Conservation (phyloP, 1,284 basidiomycete genomes). For the Neotropicomus parvogracilis region DNA sequence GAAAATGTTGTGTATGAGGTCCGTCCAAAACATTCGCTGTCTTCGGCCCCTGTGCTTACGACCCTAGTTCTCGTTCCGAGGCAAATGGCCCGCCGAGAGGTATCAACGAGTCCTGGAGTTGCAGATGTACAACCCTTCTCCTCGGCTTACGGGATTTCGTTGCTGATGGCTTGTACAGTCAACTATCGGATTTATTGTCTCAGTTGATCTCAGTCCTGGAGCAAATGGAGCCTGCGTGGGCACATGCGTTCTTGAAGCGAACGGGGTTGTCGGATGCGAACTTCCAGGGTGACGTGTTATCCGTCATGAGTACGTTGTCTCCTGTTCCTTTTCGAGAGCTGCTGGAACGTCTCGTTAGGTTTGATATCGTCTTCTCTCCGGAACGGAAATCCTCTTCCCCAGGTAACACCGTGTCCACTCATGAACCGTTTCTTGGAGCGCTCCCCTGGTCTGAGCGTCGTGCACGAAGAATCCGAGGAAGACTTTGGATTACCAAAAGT, state of each 20-base stretch:
- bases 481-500: slow-evolving; percentile 65
- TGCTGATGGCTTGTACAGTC: slow-evolving; percentile 36
- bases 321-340: neutral
- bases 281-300: slow-evolving; percentile 81
- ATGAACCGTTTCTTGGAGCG: slow-evolving; percentile 70
- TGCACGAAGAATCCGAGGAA: slow-evolving; percentile 62
- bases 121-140: slow-evolving; percentile 49
- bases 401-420: slow-evolving; percentile 82
- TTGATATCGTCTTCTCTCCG: slow-evolving; percentile 70
- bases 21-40: slow-evolving; percentile 2
- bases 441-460: slow-evolving; percentile 59
- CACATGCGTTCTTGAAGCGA: slow-evolving; percentile 68
- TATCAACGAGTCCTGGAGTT: slow-evolving; percentile 64
- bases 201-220: slow-evolving; percentile 63
- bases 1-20: slow-evolving; percentile 68
- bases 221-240: slow-evolving; percentile 69
- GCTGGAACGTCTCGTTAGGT: slow-evolving; percentile 35
- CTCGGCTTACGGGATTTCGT: neutral
- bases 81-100: slow-evolving; percentile 64
- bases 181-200: slow-evolving; percentile 59
- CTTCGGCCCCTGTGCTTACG: neutral
- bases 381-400: slow-evolving; percentile 76
- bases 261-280: slow-evolving; percentile 76
- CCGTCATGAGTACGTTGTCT: slow-evolving; percentile 62
- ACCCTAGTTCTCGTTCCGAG: slow-evolving; percentile 61